Conservation (phyloP, 371 early-diverging fungal species). For the Rhizopus arrhizus region DNA sequence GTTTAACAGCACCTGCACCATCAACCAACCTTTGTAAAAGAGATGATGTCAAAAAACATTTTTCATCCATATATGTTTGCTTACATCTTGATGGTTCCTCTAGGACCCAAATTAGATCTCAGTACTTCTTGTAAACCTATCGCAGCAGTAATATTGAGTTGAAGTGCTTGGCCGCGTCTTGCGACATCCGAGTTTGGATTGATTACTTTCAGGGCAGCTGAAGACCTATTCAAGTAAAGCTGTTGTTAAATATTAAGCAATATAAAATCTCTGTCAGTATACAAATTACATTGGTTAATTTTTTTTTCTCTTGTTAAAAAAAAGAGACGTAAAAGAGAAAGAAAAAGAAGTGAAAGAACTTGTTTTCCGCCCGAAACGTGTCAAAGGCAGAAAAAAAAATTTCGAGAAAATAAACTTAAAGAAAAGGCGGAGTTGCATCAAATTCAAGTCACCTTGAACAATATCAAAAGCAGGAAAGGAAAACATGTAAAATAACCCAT, state of each 20-base stretch:
- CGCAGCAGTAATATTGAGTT: constrained; percentile 96
- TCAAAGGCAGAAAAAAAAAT: background rate
- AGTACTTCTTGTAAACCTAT: constrained; percentile 96
- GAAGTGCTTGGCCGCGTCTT: constrained; percentile 97
- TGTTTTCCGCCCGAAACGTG: background rate
- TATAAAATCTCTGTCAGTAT: background rate
- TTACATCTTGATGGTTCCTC: constrained; percentile 98
- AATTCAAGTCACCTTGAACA: background rate
- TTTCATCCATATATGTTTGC: no score
- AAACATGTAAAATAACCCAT: background rate
- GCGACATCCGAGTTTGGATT: constrained; percentile 99
- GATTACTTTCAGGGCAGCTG: constrained; percentile 86
- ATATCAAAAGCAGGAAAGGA: constrained; percentile 2
- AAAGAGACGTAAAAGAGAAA: background rate
- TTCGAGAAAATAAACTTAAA: background rate
- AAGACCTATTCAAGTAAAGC: constrained; percentile 19
- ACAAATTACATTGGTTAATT: background rate
- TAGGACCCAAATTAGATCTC: constrained; percentile 97
- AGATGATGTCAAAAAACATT: constrained; percentile 11
- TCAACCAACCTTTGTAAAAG: constrained; percentile 80
- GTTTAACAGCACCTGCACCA: constrained; percentile 93
- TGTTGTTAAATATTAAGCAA: no score
- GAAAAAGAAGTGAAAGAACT: background rate
- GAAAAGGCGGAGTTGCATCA: background rate
- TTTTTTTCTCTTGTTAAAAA: background rate